Base-by-base conservation (phyloP, 2,329 filamentous ascomycete species). In the Chalara sp. region DNA sequence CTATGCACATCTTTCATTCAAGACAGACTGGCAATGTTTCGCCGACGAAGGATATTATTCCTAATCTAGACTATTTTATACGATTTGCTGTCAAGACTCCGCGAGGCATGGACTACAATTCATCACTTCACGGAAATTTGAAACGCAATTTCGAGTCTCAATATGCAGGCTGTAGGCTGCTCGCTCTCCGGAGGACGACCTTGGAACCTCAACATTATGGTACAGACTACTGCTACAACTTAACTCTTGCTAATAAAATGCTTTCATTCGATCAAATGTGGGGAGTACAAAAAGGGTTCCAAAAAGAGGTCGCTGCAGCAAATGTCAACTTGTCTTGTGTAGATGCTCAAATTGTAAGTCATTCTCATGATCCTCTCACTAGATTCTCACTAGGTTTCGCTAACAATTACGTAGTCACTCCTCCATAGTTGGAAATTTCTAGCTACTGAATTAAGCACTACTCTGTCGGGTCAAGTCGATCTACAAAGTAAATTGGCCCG, bases 241-340 rank as follows among this genome's bases (percentile, higher is more conserved):
- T 93, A 35, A 75, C 80, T 37, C 75, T 90, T 54, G 91, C 89
- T 2, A 76, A 87, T 50, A 81, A 81, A 60, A 81, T 97, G 66
- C 76, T 99, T 28, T 75, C 74, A 13, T 88, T 87, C 62, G 87
- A 96, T 66, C 75, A 81, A 50, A 83, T 84, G 39, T 99, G 93
- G 93, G 72, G 72, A 48, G 86, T 86, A 42, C 75, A 73, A 57
- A 79, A 85, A 61, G 91, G 91, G 0, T 95, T 95, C 69, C 78
- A 80, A 55, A 79, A 80, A 46, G 93, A 99, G 65, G 85, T 99
- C 69, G 80, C 84, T 61, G 83, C 83, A 54, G 93, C 92, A 41
- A 99, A 99, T 67, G 73, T 86, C 55, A 97, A 99, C 67, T 68
- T 99, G 48, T 95, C 91, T 29, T 75, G 96, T 33, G 89, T 99